Conservation (phyloP, 1,284 basidiomycete species). For the Cryptococcus hybrid region DNA sequence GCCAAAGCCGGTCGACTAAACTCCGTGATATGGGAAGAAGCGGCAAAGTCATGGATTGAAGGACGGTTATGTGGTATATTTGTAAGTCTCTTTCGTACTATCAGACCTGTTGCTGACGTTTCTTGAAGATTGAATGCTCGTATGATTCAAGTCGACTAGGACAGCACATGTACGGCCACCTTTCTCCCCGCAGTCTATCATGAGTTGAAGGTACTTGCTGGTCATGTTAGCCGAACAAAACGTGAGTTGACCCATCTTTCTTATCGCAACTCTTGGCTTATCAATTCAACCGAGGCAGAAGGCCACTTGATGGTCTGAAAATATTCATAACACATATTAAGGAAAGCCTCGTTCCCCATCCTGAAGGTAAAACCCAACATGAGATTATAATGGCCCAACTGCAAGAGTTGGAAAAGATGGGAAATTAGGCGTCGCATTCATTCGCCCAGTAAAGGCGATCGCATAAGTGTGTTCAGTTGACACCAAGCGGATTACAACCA, state of each 20-base stretch:
- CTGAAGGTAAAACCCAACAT: conserved; percentile 29
- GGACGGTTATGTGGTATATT: conserved; percentile 42
- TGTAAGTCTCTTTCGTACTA: conserved; percentile 26
- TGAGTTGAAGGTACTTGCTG: conserved; percentile 38
- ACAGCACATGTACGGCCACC: conserved; percentile 46
- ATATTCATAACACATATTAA: conserved; percentile 49
- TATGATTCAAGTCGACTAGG: conserved; percentile 41
- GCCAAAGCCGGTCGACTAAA: conserved; percentile 23
- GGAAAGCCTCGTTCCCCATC: conserved; percentile 41
- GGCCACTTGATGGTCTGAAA: conserved; percentile 34
- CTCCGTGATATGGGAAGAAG: conserved; percentile 39
- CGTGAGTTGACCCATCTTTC: background rate
- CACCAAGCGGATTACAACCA: too few species aligned
- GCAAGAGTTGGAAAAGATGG: conserved; percentile 27
- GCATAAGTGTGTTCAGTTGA: conserved; percentile 35
- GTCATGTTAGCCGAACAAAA: conserved; percentile 12
- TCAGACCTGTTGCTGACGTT: background rate
- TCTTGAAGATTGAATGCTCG: conserved; percentile 48
- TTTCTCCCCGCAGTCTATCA: conserved; percentile 41
- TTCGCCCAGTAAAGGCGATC: conserved; percentile 34
- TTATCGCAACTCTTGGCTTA: background rate
- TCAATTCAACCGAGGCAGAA: conserved; percentile 4
- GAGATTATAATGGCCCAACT: conserved; percentile 39
- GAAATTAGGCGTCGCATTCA: conserved; percentile 38
- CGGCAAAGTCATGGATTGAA: conserved; percentile 30